phyloP scores from a whole-genome alignment of 2,329 filamentous ascomycete species.

The Cryphonectria carpinicola region DNA sequence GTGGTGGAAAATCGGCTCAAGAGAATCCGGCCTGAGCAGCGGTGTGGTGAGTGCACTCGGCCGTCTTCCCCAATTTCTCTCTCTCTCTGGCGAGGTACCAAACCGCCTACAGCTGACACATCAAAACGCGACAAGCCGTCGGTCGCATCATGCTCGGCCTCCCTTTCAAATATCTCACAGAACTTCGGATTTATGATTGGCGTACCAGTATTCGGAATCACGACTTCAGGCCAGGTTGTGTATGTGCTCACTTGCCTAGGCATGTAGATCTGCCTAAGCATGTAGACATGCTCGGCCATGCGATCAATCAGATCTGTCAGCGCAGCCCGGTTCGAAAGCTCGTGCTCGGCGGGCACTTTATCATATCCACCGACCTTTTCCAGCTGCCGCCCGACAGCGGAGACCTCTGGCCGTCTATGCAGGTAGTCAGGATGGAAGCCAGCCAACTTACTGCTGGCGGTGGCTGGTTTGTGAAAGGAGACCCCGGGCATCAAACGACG shows the following conservation, averaged over 20 bases:
- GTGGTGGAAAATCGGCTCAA: neutral
- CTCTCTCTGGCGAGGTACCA: neutral
- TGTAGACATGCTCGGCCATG: neutral
- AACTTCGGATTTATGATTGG: neutral
- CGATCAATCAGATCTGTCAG: neutral
- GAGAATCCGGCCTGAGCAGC: neutral
- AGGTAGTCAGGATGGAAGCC: neutral
- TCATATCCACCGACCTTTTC: neutral
- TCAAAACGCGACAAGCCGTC: neutral
- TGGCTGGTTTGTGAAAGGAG: neutral
- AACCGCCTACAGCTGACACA: neutral
- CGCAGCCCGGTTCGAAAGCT: neutral
- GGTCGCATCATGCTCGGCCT: neutral
- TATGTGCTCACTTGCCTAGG: neutral
- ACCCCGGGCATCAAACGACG: neutral
- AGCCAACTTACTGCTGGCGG: neutral
- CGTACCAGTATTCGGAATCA: neutral
- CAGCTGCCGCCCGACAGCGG: neutral
- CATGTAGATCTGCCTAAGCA: neutral
- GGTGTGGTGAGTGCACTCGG: conserved; percentile 1
- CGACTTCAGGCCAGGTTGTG: neutral
- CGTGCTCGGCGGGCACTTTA: neutral
- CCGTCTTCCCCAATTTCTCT: neutral
- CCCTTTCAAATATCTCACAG: neutral
- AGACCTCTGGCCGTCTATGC: neutral